These are phyloP conservation scores for Skeletonema menzelii DNA, from an alignment of 108 stramenopile genomes.

Conservation along the genomic window DNA sequence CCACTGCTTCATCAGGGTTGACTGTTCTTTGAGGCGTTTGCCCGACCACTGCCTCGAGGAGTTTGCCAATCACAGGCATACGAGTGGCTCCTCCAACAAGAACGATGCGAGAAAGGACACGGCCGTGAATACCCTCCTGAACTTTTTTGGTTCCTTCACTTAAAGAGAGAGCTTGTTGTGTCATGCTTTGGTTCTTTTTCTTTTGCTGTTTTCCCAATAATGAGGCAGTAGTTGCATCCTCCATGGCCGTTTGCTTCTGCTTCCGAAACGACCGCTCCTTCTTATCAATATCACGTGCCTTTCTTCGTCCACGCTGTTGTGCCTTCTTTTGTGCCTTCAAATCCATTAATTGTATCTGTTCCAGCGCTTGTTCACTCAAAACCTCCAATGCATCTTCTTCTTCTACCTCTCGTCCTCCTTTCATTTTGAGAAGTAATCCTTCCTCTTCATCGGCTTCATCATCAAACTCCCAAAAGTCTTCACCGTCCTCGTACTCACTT, in stretches of 20 bases:
- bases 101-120: constrained; percentile 81
- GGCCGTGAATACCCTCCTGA: constrained; percentile 77
- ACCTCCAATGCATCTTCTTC: background rate
- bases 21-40: constrained; percentile 75
- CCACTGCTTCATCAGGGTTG: constrained; percentile 89
- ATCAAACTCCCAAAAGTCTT: constrained; percentile 56
- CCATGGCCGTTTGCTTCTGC: constrained; percentile 58
- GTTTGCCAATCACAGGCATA: constrained; percentile 81
- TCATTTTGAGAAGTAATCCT: constrained; percentile 20
- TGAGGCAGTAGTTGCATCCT: constrained; percentile 33
- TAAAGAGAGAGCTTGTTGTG: constrained; percentile 6
- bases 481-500: constrained; percentile 20
- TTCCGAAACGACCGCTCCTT: constrained; percentile 65
- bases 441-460: constrained; percentile 30
- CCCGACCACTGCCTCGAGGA: constrained; percentile 75
- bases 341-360: constrained; percentile 47
- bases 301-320: constrained; percentile 78
- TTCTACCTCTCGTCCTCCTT: constrained; percentile 8
- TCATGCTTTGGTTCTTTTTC: background rate
- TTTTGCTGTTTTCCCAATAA: constrained; percentile 32
- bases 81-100: constrained; percentile 90
- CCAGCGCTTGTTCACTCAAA: constrained; percentile 34
- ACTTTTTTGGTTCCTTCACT: constrained; percentile 47
- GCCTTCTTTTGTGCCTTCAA: constrained; percentile 67
- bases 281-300: constrained; percentile 62